Percentiles rank a stretch among this genome's conserved stretches.
These are phyloP conservation scores for Aureobasidium lini DNA, from an alignment of 2,329 filamentous ascomycete genomes.

Conservation along the genomic window DNA sequence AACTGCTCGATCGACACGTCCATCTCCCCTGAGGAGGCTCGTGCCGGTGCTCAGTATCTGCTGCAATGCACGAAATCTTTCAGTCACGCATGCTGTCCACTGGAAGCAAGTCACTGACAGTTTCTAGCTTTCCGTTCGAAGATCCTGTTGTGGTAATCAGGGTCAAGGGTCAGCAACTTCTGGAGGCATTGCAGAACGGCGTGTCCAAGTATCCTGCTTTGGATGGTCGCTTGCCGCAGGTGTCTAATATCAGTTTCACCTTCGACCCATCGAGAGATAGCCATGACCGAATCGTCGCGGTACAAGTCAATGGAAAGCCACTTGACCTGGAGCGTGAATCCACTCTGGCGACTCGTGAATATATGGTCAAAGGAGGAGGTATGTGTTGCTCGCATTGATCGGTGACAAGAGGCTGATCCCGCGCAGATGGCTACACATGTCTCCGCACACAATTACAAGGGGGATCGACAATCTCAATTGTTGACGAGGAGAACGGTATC, in stretches of 20 bases:
- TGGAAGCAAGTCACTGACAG: slow-evolving; percentile 20
- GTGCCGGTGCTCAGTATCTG: no score
- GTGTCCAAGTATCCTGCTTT: slow-evolving; percentile 74
- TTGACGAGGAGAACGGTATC: slow-evolving; percentile 80
- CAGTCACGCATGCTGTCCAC: no score
- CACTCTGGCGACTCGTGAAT: slow-evolving; percentile 70
- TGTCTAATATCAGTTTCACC: slow-evolving; percentile 71
- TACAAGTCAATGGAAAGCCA: slow-evolving; percentile 53
- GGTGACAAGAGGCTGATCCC: neutral
- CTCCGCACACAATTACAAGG: slow-evolving; percentile 71
- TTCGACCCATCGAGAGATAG: slow-evolving; percentile 58
- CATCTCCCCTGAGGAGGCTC: no score
- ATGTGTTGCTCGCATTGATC: neutral
- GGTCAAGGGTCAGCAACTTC: slow-evolving; percentile 62
- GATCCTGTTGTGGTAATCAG: slow-evolving; percentile 76
- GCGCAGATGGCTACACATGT: slow-evolving; percentile 64
- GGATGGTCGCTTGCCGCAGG: slow-evolving; percentile 77
- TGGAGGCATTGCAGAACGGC: slow-evolving; percentile 77
- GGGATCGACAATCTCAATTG: slow-evolving; percentile 66
- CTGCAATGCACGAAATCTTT: no score
- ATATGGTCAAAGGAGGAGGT: slow-evolving; percentile 75
- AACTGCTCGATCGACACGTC: no score
- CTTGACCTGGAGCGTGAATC: slow-evolving; percentile 60
- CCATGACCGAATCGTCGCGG: slow-evolving; percentile 56
- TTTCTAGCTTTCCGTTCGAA: slow-evolving; percentile 68